phyloP scores from a whole-genome alignment of 495 filamentous ascomycete genomes.

The Halenospora varia region DNA sequence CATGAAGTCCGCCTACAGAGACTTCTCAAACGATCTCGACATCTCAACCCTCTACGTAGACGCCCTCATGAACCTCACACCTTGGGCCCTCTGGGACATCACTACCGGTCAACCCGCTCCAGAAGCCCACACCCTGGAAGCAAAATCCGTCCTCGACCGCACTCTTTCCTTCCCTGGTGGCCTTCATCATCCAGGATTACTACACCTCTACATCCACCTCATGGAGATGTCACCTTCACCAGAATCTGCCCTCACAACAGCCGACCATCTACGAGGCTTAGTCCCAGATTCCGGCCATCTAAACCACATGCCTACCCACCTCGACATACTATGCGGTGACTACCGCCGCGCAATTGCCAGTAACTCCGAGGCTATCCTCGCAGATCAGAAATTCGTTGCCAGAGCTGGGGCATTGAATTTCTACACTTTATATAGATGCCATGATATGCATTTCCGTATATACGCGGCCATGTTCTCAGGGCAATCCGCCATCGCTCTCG shows the following conservation, averaged over 20 bases:
- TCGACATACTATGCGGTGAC: constrained; percentile 64
- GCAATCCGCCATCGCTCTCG: constrained; percentile 49
- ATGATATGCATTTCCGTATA: constrained; percentile 64
- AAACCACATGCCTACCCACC: constrained; percentile 69
- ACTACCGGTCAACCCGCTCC: constrained; percentile 49
- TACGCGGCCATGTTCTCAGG: constrained; percentile 71
- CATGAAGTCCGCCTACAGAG: constrained; percentile 52
- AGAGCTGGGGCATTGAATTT: constrained; percentile 52
- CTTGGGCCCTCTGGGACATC: constrained; percentile 65
- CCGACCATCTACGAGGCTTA: constrained; percentile 56
- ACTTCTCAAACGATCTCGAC: constrained; percentile 54
- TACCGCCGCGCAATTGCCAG: constrained; percentile 57
- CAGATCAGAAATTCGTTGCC: constrained; percentile 56
- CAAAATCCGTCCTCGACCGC: constrained; percentile 49
- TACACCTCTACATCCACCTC: constrained; percentile 69
- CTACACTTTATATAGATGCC: constrained; percentile 63
- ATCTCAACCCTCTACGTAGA: constrained; percentile 60
- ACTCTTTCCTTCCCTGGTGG: constrained; percentile 40
- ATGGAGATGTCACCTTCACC: constrained; percentile 69
- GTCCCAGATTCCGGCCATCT: constrained; percentile 66
- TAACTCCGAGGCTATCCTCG: constrained; percentile 58
- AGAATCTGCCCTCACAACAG: constrained; percentile 50
- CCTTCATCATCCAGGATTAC: constrained; percentile 53
- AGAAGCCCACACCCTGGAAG: constrained; percentile 52
- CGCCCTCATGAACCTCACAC: constrained; percentile 64